Base-by-base conservation (phyloP, 768 basidiomycete species). In the Kwoniella sp. region DNA sequence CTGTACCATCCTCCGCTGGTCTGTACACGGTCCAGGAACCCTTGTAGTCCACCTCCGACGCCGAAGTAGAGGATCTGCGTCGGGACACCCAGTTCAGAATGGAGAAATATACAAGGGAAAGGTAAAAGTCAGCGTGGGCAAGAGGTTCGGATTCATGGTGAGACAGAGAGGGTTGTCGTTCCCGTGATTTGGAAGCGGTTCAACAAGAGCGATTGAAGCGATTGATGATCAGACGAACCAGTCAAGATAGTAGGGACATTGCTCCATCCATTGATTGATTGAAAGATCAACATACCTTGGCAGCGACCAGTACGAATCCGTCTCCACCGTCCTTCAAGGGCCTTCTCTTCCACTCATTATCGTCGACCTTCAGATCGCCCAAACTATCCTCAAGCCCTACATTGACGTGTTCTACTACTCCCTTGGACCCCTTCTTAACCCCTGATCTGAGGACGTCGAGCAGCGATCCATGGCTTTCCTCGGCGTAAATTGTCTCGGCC, bases 401-500 rank as follows among this genome's bases (percentile, higher is more conserved):
- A 25, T 57, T 53, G 37, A 61, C 63, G 17, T 47, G 59, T 2
- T 51, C 54, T 31, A 51, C 54, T 31, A 51, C 25, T 17, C 2
- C 54, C 15, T 64, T 58, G 41, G 63, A 56, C 7, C 73, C n/a
- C 5, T 31, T 51, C 22, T 38, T 7, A 15, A 65, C 28, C 25
- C 57, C 56, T 20, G 58, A 15, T 30, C 63, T 64, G 22, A 81
- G 55, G 0, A 81, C 73, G 9, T 29, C 38, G 2, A 79, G 54
- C 47, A 99, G 82, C 28, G 87, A 82, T 0, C 82, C 82, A 1
- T 95, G 83, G 66, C 86, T 88, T 0, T 87, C 85, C 12, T 83
- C 81, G 28, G 87, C 84, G 75, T 99, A 98, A 23, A 98, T 92
- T 45, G 95, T 98, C 82, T 99, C 95, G 26, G 91, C 91, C 0